Base-by-base conservation (phyloP, 192 early-diverging fungal genomes). In the Coemansia sp. region DNA sequence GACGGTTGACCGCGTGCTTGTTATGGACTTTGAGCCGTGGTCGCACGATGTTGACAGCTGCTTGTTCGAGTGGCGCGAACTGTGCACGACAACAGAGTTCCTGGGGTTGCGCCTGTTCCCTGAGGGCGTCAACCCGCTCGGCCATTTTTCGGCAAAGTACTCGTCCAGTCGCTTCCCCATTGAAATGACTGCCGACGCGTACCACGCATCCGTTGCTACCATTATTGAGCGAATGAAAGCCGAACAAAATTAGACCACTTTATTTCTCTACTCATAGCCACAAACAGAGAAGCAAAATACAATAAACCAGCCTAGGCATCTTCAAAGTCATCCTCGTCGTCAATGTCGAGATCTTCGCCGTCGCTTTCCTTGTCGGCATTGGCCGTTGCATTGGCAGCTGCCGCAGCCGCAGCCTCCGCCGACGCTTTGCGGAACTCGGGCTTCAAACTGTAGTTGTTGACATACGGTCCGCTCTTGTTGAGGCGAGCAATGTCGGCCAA, bases 21-120 rank as follows among this genome's bases (percentile, higher is more conserved):
- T 99, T 4, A 77, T 99, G 7, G 96, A 98, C 76, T 92, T 99
- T 74, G 96, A 99, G 79, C 93, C 93, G 0, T 95, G 92, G 75
- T 76, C 82, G 17, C 74, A 78, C 50, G 82, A 80, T 2, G 95
- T 95, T 1, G 97, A 99, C 62, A 70, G 87, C 22, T 79, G 94
- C 21, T 75, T 99, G 14, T 98, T 89, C 66, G 65, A 73, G 8
- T 98, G 96, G 96, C 60, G 83, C 14, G 94, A 96, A 64, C 72
- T 82, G 4, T 25, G 60, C 25, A 38, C 39, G 23, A 56, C 60
- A 5, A 25, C 24, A 2, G 24, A 50, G 11, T 5, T 7, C 1
- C 65, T 76, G 15, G 80, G 71, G 0, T 51, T 82, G 67, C 39
- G 73, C 12, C 41, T 84, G 51, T 80, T 84, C 52, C 77, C 83